Conservation (phyloP, 2,329 filamentous ascomycete genomes). For the Nigrospora oryzae region DNA sequence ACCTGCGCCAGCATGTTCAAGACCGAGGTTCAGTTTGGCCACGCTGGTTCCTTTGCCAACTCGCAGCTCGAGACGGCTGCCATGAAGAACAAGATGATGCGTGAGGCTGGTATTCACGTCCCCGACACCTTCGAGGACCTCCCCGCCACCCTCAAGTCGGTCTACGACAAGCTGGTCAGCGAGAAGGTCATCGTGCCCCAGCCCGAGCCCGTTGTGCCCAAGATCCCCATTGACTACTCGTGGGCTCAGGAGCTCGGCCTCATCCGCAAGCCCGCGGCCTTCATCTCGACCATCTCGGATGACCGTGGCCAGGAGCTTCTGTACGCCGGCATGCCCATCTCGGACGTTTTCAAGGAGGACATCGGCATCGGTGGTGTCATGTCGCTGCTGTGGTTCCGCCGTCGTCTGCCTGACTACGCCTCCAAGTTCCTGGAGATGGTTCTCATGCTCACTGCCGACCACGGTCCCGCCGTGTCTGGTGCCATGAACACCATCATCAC, state of each 20-base stretch:
- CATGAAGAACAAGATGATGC: slow-evolving; percentile 96
- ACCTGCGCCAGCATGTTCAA: slow-evolving; percentile 99
- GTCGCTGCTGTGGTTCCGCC: slow-evolving; percentile 99
- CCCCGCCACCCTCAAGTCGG: slow-evolving; percentile 63
- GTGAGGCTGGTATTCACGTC: slow-evolving; percentile 86
- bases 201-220: slow-evolving; percentile 85
- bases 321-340: slow-evolving; percentile 98
- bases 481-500: slow-evolving; percentile 99
- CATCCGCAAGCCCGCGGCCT: slow-evolving; percentile 98
- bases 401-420: slow-evolving; percentile 88
- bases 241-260: slow-evolving; percentile 99
- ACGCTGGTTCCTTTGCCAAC: slow-evolving; percentile 98
- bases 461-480: slow-evolving; percentile 97
- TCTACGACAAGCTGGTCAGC: slow-evolving; percentile 85
- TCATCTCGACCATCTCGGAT: slow-evolving; percentile 99
- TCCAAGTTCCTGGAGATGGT: slow-evolving; percentile 99
- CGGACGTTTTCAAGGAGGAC: slow-evolving; percentile 98
- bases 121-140: slow-evolving; percentile 97
- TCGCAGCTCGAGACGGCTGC: slow-evolving; percentile 97
- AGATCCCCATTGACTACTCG: slow-evolving; percentile 99
- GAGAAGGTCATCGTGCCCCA: slow-evolving; percentile 78
- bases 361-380: slow-evolving; percentile 99
- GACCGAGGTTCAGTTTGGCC: slow-evolving; percentile 99
- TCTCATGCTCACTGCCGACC: slow-evolving; percentile 98
- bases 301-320: slow-evolving; percentile 99